A percentile compares a stretch with the other conserved stretches of the same genome.
phyloP scores from a whole-genome alignment of 345 rosid species.

The Linum lewisii region DNA sequence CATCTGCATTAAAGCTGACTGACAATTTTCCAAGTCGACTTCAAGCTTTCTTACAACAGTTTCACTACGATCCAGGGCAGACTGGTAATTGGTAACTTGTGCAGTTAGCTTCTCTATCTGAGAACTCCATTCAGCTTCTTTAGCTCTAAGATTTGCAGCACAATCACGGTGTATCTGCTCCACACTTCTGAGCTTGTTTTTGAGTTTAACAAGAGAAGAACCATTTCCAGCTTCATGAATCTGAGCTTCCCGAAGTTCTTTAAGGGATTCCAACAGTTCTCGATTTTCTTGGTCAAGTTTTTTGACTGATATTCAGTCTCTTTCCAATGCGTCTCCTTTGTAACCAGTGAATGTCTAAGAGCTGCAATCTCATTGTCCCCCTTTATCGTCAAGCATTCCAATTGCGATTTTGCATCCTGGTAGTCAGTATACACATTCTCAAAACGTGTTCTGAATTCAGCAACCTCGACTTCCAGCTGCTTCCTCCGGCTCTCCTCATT shows the following conservation, averaged over 20 bases:
- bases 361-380: conserved; percentile 68
- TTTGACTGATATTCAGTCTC: conserved; percentile 58
- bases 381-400: conserved; percentile 39
- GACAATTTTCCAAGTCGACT: conserved; percentile 41
- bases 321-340: conserved; percentile 42
- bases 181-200: conserved; percentile 48
- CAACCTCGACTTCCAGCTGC: conserved; percentile 54
- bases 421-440: conserved; percentile 44
- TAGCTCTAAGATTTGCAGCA: conserved; percentile 43
- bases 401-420: conserved; percentile 51
- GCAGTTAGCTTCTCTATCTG: conserved; percentile 36
- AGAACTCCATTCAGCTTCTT: conserved; percentile 70
- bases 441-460: conserved; percentile 40
- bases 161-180: conserved; percentile 62
- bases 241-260: conserved; percentile 62
- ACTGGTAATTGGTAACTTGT: conserved; percentile 35
- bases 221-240: conserved; percentile 47
- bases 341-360: conserved; percentile 51
- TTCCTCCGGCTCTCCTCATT: conserved; percentile 77
- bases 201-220: conserved; percentile 48
- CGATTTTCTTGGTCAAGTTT: conserved; percentile 56
- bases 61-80: conserved; percentile 38
- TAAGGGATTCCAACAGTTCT: conserved; percentile 48
- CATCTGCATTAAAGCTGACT: conserved; percentile 32
- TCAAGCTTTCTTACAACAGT: conserved; percentile 27